Percentiles rank a stretch among this genome's conserved stretches.
Evolutionary conservation across 176 grass and related monocot genomes (phyloP).

Genomic region (Puya raimondii): DNA sequence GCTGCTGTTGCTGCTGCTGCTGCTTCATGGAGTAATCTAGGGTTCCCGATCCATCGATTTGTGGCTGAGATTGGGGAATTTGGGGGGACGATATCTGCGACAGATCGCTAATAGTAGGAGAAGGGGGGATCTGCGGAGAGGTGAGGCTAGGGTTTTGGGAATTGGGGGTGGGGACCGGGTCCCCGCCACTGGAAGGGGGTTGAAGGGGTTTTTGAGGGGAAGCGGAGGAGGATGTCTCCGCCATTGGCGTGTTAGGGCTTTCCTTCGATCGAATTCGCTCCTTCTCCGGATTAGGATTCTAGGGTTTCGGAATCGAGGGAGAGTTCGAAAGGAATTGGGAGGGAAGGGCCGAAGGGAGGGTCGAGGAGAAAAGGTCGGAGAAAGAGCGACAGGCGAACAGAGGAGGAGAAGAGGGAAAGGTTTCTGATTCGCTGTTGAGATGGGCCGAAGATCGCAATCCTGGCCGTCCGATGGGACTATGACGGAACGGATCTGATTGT

Average conservation of each 20-base stretch:
- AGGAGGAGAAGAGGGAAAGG: neutral
- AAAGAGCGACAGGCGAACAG: too few species aligned
- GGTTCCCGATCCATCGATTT: conserved; percentile 31
- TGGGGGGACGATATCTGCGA: conserved; percentile 43
- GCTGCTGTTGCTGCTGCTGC: conserved; percentile 35
- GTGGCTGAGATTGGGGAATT: conserved; percentile 18
- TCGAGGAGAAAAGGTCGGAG: neutral
- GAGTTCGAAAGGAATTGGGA: conserved; percentile 25
- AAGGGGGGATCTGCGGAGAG: conserved; percentile 50
- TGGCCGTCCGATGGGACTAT: too few species aligned
- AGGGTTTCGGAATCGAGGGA: conserved; percentile 30
- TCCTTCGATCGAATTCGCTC: conserved; percentile 10
- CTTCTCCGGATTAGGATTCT: conserved; percentile 24
- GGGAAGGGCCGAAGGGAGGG: conserved; percentile 5
- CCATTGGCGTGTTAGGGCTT: conserved; percentile 29
- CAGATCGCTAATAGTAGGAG: conserved; percentile 41
- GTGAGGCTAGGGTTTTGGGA: conserved; percentile 41
- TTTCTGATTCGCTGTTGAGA: conserved; percentile 11
- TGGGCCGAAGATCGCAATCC: too few species aligned
- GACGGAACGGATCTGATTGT: too few species aligned
- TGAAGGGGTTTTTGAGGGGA: conserved; percentile 32
- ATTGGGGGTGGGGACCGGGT: conserved; percentile 29
- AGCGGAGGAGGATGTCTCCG: conserved; percentile 40
- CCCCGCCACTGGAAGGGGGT: conserved; percentile 28
- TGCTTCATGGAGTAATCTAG: conserved; percentile 17